These are phyloP conservation scores for Ceratobasidium theobromae DNA, from an alignment of 1,284 basidiomycete species.

Conservation along the genomic window DNA sequence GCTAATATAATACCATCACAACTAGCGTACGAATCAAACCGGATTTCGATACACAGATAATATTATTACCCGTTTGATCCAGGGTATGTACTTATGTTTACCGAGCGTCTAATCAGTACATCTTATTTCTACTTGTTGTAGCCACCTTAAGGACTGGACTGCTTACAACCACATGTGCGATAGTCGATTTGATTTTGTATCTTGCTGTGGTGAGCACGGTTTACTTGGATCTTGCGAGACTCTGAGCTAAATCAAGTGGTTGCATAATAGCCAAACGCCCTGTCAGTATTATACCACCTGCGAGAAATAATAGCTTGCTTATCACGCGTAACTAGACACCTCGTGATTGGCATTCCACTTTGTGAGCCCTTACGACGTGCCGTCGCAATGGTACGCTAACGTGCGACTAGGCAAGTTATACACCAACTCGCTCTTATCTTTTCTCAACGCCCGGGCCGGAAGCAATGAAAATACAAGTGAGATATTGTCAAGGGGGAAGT, in stretches of 20 bases:
- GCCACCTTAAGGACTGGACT: constrained; percentile 48
- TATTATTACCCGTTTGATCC: constrained; percentile 48
- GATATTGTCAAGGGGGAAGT: too few species aligned
- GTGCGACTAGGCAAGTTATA: not conserved
- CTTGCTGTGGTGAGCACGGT: constrained; percentile 42
- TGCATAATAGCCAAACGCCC: too few species aligned
- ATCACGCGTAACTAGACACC: too few species aligned
- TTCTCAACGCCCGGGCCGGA: not conserved
- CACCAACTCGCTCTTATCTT: constrained; percentile 8
- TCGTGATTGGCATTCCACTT: too few species aligned
- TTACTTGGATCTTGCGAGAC: too few species aligned
- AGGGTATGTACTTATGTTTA: constrained; percentile 42
- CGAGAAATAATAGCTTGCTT: too few species aligned
- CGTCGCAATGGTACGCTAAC: too few species aligned
- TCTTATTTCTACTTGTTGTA: constrained; percentile 31
- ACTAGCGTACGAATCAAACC: constrained; percentile 48
- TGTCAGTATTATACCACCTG: too few species aligned
- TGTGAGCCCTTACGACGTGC: too few species aligned
- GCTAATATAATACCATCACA: not conserved
- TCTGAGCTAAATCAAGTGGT: too few species aligned
- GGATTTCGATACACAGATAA: constrained; percentile 45
- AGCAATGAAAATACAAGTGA: too few species aligned
- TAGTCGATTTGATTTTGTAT: constrained; percentile 45
- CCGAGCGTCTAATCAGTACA: not conserved
- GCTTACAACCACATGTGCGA: constrained; percentile 44